Evolutionary conservation across 2,329 filamentous ascomycete genomes (phyloP), one percentile per base, ranked within the genome.

Genomic region (Samsoniella hepiali): DNA sequence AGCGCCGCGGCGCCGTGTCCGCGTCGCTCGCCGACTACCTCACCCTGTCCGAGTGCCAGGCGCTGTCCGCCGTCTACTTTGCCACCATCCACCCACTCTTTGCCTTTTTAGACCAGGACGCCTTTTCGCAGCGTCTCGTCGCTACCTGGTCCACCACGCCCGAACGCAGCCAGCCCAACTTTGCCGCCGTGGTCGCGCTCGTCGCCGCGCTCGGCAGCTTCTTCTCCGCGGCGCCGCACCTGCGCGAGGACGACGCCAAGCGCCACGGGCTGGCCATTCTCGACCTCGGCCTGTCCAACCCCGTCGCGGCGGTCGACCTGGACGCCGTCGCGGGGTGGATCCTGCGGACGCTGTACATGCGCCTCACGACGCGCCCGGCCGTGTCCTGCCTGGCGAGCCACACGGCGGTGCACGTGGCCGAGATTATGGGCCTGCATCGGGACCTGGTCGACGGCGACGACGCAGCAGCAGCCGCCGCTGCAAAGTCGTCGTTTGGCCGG

Each of bases 261-360:
- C 63, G 45, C 42, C 63, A 63, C 42, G 54, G 53, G 3, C 57
- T 64, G 58, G 58, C 64, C 3, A 47, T 66, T 7, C 54, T 66
- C 22, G 64, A 66, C 34, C 38, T 54, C 17, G 45, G n/a, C 3
- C 31, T 66, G n/a, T 64, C 64, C 9, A 63, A 31, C 10, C 58
- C 63, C 11, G 40, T 62, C 7, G 53, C 63, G 17, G 29, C 60
- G 13, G 27, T 66, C 7, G 63, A 66, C 36, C 58, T 66, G n/a
- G 67, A 66, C 42, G 58, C 66, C 5, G 61, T 68, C 53, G 65
- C 57, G 5, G 66, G 65, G 5, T 68, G 66, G 66, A 62, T 68
- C 22, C 53, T 68, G 5, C 62, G 66, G 9, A 64, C 66, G 5
- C 51, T 68, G 8, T 68, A 66, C 57, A 53, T 65, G 8, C 64